These are phyloP conservation scores for Metarhizium rileyi DNA, from an alignment of 2,329 filamentous ascomycete species.

Conservation along the genomic window DNA sequence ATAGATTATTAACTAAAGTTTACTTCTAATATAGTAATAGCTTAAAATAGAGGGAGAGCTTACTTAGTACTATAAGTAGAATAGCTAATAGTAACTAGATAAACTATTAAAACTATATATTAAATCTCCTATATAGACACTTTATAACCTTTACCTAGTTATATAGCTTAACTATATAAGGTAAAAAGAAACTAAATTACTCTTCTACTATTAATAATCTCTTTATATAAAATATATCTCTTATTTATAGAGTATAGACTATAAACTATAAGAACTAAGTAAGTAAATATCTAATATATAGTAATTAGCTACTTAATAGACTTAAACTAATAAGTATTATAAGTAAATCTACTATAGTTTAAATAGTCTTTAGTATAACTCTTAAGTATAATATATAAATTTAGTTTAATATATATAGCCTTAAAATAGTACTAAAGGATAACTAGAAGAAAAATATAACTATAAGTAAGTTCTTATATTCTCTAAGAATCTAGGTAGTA, in stretches of 20 bases:
- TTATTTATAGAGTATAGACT: background rate
- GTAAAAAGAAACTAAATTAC: background rate
- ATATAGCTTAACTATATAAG: no score
- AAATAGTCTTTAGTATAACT: background rate
- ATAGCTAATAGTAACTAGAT: no score
- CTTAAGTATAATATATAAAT: background rate
- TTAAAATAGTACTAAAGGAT: background rate
- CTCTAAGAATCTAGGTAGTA: slow-evolving; percentile 1
- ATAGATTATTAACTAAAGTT: background rate
- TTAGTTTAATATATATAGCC: background rate
- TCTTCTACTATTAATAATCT: background rate
- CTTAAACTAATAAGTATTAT: background rate
- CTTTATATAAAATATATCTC: background rate
- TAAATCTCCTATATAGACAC: no score
- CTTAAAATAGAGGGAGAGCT: background rate
- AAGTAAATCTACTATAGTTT: background rate
- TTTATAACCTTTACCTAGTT: no score
- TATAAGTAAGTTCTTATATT: slow-evolving; percentile 3
- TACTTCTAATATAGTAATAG: background rate
- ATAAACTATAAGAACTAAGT: background rate
- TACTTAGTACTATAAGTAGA: no score
- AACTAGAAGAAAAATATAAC: background rate
- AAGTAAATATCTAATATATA: background rate
- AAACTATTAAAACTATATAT: no score
- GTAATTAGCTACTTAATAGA: background rate